Percentiles rank a stretch among this genome's conserved stretches.
Conservation (phyloP, 345 rosid genomes). For the Eucalyptus dawsonii region DNA sequence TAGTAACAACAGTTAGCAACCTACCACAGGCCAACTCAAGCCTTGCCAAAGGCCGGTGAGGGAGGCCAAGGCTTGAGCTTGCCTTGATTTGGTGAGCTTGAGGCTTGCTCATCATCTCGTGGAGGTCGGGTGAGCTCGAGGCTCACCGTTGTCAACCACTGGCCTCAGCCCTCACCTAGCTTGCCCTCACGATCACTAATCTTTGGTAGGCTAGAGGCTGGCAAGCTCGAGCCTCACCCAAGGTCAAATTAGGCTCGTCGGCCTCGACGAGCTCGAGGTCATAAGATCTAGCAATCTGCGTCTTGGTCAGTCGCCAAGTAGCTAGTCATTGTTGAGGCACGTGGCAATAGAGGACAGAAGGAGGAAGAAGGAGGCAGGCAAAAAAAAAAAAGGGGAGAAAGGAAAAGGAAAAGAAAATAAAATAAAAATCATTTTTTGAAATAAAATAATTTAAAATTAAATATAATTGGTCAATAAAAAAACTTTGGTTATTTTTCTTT, state of each 20-base stretch:
- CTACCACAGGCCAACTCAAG: too few relatives aligned
- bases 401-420: too few relatives aligned
- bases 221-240: too few relatives aligned
- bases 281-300: fast-evolving
- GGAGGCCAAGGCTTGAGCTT: too few relatives aligned
- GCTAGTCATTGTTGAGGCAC: fast-evolving
- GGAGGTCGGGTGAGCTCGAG: fast-evolving
- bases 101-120: too few relatives aligned
- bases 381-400: fast-evolving
- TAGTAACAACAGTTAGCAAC: fast-evolving
- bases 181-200: fast-evolving
- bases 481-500: too few relatives aligned
- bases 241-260: fast-evolving
- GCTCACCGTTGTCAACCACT: fast-evolving
- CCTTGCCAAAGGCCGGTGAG: fast-evolving
- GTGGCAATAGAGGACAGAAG: fast-evolving
- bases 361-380: too few relatives aligned
- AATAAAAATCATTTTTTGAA: too few relatives aligned
- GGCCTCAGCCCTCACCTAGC: fast-evolving
- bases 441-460: too few relatives aligned
- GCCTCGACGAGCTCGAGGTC: too few relatives aligned
- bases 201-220: fast-evolving
- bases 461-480: too few relatives aligned
- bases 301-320: fast-evolving
- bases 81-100: too few relatives aligned